Percentiles rank a stretch among this genome's conserved stretches.
These are phyloP conservation scores for Phylloporus arenicola DNA, from an alignment of 768 basidiomycete species.

Conservation along the genomic window DNA sequence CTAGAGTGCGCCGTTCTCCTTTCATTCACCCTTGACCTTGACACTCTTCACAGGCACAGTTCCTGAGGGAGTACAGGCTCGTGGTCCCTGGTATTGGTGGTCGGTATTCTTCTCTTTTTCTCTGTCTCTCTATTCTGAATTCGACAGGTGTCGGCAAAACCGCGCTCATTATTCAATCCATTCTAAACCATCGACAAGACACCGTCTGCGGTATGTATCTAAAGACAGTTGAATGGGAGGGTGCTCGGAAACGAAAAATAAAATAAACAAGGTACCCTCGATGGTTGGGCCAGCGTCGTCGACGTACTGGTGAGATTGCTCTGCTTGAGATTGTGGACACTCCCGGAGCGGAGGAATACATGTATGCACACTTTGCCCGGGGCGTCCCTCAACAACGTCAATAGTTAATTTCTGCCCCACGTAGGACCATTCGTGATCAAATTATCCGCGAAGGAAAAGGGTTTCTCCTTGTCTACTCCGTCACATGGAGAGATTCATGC, in stretches of 20 bases:
- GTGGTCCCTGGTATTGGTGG: constrained; percentile 99
- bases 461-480: constrained; percentile 79
- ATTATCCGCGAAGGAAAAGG: constrained; percentile 99
- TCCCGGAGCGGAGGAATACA: constrained; percentile 97
- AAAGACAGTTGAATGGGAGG: background rate
- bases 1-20: constrained; percentile 20
- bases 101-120: constrained; percentile 38
- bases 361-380: constrained; percentile 44
- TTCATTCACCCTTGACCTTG: background rate
- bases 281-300: constrained; percentile 95
- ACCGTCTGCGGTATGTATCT: constrained; percentile 97
- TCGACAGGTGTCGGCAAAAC: constrained; percentile 62
- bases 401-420: constrained; percentile 2
- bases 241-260: background rate
- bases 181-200: constrained; percentile 85
- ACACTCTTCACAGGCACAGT: constrained; percentile 36
- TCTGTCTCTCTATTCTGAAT: background rate
- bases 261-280: constrained; percentile 53
- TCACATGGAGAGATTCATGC: constrained; percentile 94
- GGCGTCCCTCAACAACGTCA: background rate
- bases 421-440: constrained; percentile 95
- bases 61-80: constrained; percentile 94
- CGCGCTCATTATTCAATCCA: constrained; percentile 95
- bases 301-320: constrained; percentile 94
- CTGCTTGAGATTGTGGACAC: constrained; percentile 95